Evolutionary conservation across 2,329 filamentous ascomycete genomes (phyloP).

Genomic region (Fusarium sp.): DNA sequence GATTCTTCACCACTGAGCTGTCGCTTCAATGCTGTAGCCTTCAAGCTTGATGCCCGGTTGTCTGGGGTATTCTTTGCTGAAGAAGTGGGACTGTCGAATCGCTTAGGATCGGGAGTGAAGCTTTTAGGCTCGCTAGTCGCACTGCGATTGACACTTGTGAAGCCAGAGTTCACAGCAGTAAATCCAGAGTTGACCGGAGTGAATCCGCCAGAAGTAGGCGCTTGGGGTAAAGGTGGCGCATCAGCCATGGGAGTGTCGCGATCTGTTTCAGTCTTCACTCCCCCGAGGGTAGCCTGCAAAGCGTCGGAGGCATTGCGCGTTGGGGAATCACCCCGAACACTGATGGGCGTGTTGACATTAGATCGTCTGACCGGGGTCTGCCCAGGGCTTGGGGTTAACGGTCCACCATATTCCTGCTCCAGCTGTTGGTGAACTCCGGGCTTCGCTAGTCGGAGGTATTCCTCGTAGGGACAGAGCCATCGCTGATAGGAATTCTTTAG

Average conservation of each 20-base stretch:
- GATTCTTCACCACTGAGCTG: constrained; percentile 73
- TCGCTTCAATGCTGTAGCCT: constrained; percentile 77
- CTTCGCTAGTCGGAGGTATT: constrained; percentile 90
- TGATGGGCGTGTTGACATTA: constrained; percentile 69
- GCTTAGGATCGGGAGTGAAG: constrained; percentile 71
- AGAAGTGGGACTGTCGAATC: constrained; percentile 70
- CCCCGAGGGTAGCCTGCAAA: constrained; percentile 63
- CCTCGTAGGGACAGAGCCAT: constrained; percentile 97
- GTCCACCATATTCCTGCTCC: constrained; percentile 92
- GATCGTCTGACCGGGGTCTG: constrained; percentile 78
- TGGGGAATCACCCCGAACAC: constrained; percentile 74
- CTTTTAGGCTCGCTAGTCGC: constrained; percentile 63
- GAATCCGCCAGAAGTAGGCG: constrained; percentile 57
- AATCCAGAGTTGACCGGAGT: constrained; percentile 67
- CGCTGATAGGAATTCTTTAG: constrained; percentile 98
- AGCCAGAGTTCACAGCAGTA: constrained; percentile 76
- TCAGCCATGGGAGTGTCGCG: constrained; percentile 64
- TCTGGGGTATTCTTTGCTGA: constrained; percentile 76
- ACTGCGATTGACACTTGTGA: constrained; percentile 74
- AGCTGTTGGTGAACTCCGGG: constrained; percentile 97
- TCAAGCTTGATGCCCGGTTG: constrained; percentile 66
- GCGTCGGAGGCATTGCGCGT: constrained; percentile 67
- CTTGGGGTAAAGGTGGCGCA: constrained; percentile 52
- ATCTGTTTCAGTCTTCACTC: constrained; percentile 60
- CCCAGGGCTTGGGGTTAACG: constrained; percentile 80